Evolutionary conservation across 2,329 filamentous ascomycete species (phyloP).

Genomic region (Alternaria sp.): DNA sequence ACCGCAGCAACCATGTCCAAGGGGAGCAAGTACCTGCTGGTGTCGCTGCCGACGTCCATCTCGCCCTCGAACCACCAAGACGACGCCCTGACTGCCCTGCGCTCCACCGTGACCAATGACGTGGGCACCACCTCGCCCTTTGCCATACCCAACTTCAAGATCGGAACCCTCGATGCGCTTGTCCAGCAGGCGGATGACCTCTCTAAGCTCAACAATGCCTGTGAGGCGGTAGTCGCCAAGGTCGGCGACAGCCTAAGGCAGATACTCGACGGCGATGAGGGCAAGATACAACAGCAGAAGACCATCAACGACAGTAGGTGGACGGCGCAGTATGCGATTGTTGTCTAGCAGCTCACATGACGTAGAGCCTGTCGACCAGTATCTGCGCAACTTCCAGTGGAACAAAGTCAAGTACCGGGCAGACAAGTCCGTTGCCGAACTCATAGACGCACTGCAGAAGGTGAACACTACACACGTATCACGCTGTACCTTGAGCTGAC

Average conservation of each 20-base stretch:
- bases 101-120: constrained; percentile 73
- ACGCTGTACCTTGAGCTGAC: background rate
- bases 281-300: constrained; percentile 84
- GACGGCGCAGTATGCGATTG: background rate
- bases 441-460: constrained; percentile 89
- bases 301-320: constrained; percentile 84
- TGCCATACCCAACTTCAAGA: constrained; percentile 92
- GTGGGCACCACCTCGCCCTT: constrained; percentile 80
- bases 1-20: constrained; percentile 50
- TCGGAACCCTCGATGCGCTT: constrained; percentile 91
- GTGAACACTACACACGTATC: constrained; percentile 51
- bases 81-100: constrained; percentile 79
- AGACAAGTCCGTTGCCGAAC: constrained; percentile 85
- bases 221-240: constrained; percentile 83
- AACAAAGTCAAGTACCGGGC: constrained; percentile 97
- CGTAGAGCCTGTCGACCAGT: constrained; percentile 92
- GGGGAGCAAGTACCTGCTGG: constrained; percentile 75
- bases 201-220: constrained; percentile 81
- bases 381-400: constrained; percentile 88
- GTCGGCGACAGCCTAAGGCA: constrained; percentile 84
- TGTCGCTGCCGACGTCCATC: constrained; percentile 89
- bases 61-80: constrained; percentile 80
- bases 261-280: constrained; percentile 83
- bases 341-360: constrained; percentile 4
- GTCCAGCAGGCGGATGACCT: constrained; percentile 97